These are phyloP conservation scores for Syzygium jambos DNA, from an alignment of 345 rosid species.

Conservation along the genomic window DNA sequence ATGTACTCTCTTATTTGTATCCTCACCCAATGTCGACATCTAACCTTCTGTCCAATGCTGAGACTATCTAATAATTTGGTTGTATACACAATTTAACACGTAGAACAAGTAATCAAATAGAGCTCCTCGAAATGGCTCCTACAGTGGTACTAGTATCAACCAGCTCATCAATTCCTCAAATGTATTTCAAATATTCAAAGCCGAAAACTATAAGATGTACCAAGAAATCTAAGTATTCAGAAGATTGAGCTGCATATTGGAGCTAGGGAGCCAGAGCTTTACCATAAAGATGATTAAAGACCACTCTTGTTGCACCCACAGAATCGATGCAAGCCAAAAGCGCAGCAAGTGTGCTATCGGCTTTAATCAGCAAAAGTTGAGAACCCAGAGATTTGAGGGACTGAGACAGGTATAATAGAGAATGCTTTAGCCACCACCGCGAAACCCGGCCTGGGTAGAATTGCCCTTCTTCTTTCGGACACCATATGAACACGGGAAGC, in stretches of 20 bases:
- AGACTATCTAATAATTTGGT: neutral
- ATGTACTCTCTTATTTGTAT: neutral
- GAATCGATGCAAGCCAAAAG: constrained; percentile 60
- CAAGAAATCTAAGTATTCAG: neutral
- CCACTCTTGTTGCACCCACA: constrained; percentile 62
- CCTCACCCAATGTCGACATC: neutral
- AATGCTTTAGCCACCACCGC: constrained; percentile 97
- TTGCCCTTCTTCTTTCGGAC: constrained; percentile 86
- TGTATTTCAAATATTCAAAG: neutral
- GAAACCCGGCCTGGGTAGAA: constrained; percentile 92
- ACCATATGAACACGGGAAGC: constrained; percentile 83
- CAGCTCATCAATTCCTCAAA: neutral
- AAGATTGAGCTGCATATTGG: neutral
- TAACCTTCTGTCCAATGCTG: neutral
- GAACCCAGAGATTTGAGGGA: constrained; percentile 77
- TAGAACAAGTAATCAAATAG: neutral
- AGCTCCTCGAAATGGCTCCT: neutral
- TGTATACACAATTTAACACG: neutral
- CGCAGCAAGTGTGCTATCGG: constrained; percentile 54
- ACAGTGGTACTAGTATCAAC: neutral
- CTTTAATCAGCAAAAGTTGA: constrained; percentile 55
- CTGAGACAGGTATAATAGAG: constrained; percentile 52
- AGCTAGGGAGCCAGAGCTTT: neutral
- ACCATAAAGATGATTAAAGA: constrained; percentile 91
- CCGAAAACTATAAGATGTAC: neutral